Percentiles rank a stretch among this genome's conserved stretches.
These are phyloP conservation scores for Coemansia sp. DNA, from an alignment of 371 early-diverging fungal genomes.

Conservation along the genomic window DNA sequence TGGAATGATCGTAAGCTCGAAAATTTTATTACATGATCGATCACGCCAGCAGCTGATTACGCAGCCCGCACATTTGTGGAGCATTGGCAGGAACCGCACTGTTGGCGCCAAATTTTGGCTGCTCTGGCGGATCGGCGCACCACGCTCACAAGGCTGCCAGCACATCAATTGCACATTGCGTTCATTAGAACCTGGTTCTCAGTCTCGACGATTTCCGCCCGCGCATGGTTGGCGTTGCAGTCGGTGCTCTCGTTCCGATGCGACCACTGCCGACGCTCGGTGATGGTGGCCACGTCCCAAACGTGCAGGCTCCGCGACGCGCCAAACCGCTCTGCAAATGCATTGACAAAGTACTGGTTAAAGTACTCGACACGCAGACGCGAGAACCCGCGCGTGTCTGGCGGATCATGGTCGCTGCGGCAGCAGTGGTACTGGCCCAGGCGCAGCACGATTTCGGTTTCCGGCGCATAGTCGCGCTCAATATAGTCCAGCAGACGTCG, in stretches of 20 bases:
- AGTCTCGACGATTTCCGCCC: constrained; percentile 17
- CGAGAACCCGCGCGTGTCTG: constrained; percentile 49
- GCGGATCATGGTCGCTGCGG: constrained; percentile 47
- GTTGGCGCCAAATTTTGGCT: no score
- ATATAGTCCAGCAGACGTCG: constrained; percentile 42
- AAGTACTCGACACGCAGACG: constrained; percentile 51
- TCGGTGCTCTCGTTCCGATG: not conserved
- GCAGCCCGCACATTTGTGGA: no score
- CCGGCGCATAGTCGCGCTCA: constrained; percentile 36
- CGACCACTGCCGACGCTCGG: constrained; percentile 8
- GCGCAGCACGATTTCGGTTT: constrained; percentile 51
- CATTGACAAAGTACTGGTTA: constrained; percentile 36
- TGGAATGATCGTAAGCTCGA: no score
- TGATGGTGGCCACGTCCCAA: constrained; percentile 14
- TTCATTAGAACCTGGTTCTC: constrained; percentile 24
- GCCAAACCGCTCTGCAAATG: constrained; percentile 43
- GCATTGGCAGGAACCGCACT: no score
- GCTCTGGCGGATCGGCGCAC: no score
- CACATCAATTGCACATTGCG: constrained; percentile 6
- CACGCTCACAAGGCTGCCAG: no score
- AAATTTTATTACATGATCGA: no score
- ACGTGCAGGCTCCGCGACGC: constrained; percentile 11
- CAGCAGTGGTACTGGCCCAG: constrained; percentile 60
- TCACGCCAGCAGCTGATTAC: no score
- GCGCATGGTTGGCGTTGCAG: constrained; percentile 20